Conservation (phyloP, 768 basidiomycete species). For the Amylocystis lapponica region DNA sequence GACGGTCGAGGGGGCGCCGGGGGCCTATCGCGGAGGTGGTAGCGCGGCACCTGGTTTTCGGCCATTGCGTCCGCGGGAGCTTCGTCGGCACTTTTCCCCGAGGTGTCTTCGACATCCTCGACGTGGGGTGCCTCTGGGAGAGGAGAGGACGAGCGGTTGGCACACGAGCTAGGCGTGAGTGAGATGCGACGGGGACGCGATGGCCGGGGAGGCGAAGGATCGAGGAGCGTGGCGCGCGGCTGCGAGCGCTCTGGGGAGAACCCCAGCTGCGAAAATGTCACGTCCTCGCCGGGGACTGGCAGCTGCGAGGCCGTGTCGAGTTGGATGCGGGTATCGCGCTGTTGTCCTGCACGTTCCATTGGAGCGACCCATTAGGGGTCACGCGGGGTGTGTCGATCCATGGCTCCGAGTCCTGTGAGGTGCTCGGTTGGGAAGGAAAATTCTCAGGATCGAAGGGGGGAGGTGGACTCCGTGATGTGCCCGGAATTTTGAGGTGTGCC, state of each 20-base stretch:
- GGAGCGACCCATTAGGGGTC: constrained; percentile 51
- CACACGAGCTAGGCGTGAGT: neutral
- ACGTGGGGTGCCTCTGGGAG: neutral
- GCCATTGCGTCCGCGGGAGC: neutral
- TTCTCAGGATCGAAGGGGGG: neutral
- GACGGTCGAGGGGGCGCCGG: neutral
- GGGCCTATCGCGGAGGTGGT: constrained; percentile 18
- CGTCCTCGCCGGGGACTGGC: constrained; percentile 20
- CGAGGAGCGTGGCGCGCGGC: neutral
- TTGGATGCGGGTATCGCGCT: constrained; percentile 33
- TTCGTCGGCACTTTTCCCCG: neutral
- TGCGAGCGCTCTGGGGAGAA: constrained; percentile 21
- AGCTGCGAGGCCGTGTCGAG: constrained; percentile 25
- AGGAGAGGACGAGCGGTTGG: constrained; percentile 1
- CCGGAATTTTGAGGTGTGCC: too few relatives aligned
- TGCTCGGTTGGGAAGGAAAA: constrained; percentile 6
- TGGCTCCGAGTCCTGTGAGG: constrained; percentile 41
- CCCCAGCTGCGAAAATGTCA: constrained; percentile 34
- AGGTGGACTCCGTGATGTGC: too few relatives aligned
- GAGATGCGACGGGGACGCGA: constrained; percentile 1
- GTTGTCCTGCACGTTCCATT: constrained; percentile 32
- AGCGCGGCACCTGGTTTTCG: constrained; percentile 12
- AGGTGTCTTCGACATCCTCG: neutral
- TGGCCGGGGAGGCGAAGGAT: constrained; percentile 4
- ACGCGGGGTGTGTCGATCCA: constrained; percentile 47